phyloP scores from a whole-genome alignment of 1,284 basidiomycete genomes.

The Trametes versicolor region DNA sequence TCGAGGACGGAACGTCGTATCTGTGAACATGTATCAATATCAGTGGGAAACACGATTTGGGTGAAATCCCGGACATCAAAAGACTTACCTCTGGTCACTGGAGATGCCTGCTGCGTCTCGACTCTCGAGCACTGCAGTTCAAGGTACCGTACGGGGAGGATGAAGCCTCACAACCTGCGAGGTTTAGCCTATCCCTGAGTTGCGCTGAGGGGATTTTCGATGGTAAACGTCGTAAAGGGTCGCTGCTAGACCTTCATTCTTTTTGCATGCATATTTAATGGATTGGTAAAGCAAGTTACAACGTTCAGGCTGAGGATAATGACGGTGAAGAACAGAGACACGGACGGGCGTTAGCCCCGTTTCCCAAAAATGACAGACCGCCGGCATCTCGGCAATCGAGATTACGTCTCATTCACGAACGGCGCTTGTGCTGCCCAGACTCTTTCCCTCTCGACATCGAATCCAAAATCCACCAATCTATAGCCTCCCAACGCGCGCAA shows the following conservation, averaged over 20 bases:
- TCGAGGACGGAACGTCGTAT: not conserved
- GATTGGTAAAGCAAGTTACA: too few species aligned
- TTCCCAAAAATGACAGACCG: not conserved
- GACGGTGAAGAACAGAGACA: not conserved
- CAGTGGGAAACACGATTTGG: not conserved
- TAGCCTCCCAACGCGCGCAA: too few species aligned
- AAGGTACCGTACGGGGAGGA: too few species aligned
- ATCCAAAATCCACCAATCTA: too few species aligned
- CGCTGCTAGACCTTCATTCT: not conserved
- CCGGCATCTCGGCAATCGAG: not conserved
- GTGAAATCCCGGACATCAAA: not conserved
- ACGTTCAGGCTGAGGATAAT: too few species aligned
- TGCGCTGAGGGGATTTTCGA: too few species aligned
- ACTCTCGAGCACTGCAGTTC: too few species aligned
- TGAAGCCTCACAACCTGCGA: too few species aligned
- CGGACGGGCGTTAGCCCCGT: not conserved
- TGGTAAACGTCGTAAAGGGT: not conserved
- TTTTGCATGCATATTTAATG: too few species aligned
- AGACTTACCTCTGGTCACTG: not conserved
- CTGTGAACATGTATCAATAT: slow-evolving; percentile 6
- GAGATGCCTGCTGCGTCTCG: too few species aligned
- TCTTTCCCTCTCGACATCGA: not conserved
- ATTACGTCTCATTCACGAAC: not conserved
- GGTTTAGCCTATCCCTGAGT: too few species aligned
- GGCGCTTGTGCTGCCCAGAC: not conserved